Evolutionary conservation across 495 filamentous ascomycete genomes (phyloP).

Genomic region (Penicillium cinerascens): DNA sequence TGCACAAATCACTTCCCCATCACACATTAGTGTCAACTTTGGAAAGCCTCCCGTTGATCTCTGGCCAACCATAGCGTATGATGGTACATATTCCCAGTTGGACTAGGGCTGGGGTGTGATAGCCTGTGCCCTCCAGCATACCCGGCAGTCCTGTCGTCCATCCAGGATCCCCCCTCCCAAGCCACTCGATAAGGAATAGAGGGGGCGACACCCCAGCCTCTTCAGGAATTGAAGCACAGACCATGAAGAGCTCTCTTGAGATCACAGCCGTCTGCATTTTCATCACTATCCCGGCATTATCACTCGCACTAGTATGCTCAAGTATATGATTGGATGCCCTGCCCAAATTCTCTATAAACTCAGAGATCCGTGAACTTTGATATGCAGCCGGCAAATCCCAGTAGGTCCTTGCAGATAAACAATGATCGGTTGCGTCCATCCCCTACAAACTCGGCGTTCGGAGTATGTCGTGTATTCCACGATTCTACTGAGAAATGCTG

Average conservation of each 20-base stretch:
- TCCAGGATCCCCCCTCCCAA: neutral
- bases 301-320: neutral
- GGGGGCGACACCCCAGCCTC: neutral
- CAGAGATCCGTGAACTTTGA: neutral
- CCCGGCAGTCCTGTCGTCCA: constrained; percentile 1
- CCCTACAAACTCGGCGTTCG: too few relatives aligned
- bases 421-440: neutral
- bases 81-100: neutral
- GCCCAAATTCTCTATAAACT: neutral
- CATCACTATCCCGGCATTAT: constrained; percentile 5
- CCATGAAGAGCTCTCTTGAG: too few relatives aligned
- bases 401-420: neutral
- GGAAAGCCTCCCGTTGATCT: neutral
- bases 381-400: neutral
- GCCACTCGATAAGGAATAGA: neutral
- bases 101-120: constrained; percentile 6
- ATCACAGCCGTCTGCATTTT: constrained; percentile 7
- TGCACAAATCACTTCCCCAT: constrained; percentile 25
- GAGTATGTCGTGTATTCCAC: too few relatives aligned
- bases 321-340: neutral
- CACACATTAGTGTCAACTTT: constrained; percentile 27
- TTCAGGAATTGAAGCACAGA: neutral
- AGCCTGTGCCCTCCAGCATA: constrained; percentile 3
- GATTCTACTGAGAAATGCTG: too few relatives aligned
- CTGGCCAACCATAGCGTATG: constrained; percentile 4